These are phyloP conservation scores for Russula dissimulans DNA, from an alignment of 768 basidiomycete genomes.

Conservation along the genomic window DNA sequence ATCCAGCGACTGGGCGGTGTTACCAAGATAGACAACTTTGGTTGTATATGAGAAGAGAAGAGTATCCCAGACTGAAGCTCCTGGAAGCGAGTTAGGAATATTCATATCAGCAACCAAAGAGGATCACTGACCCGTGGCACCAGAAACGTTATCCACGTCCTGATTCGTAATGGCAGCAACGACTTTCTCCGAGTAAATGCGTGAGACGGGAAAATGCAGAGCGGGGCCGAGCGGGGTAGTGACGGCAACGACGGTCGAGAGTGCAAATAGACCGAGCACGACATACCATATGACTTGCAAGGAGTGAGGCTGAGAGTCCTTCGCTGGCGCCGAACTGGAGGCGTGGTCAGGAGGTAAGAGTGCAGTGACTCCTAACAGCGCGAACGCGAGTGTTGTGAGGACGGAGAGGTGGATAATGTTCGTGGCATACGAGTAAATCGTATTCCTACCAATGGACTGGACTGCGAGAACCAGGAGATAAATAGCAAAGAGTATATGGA, in stretches of 20 bases:
- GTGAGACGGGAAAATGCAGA: constrained; percentile 62
- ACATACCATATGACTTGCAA: constrained; percentile 41
- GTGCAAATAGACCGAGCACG: constrained; percentile 40
- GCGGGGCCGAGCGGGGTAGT: constrained; percentile 63
- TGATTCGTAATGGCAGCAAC: constrained; percentile 48
- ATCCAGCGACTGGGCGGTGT: constrained; percentile 63
- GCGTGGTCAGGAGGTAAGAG: constrained; percentile 46
- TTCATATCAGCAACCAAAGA: not conserved
- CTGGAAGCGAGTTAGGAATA: constrained; percentile 24
- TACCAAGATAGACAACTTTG: constrained; percentile 77
- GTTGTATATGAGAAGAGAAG: constrained; percentile 86
- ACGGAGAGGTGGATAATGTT: constrained; percentile 49
- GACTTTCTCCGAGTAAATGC: constrained; percentile 67
- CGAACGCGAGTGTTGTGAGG: constrained; percentile 41
- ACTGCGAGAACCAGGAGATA: constrained; percentile 49
- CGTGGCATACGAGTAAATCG: constrained; percentile 27
- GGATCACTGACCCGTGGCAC: constrained; percentile 37
- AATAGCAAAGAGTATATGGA: constrained; percentile 47
- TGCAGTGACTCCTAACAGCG: constrained; percentile 37
- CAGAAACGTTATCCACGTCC: constrained; percentile 71
- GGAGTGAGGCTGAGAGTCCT: constrained; percentile 19
- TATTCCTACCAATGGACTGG: constrained; percentile 41
- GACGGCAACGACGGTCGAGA: constrained; percentile 35
- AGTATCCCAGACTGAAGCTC: constrained; percentile 48
- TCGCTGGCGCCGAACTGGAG: constrained; percentile 18